A percentile compares a stretch with the other conserved stretches of the same genome.
Evolutionary conservation across 495 filamentous ascomycete species (phyloP).

Genomic region (Neurospora intermedia): DNA sequence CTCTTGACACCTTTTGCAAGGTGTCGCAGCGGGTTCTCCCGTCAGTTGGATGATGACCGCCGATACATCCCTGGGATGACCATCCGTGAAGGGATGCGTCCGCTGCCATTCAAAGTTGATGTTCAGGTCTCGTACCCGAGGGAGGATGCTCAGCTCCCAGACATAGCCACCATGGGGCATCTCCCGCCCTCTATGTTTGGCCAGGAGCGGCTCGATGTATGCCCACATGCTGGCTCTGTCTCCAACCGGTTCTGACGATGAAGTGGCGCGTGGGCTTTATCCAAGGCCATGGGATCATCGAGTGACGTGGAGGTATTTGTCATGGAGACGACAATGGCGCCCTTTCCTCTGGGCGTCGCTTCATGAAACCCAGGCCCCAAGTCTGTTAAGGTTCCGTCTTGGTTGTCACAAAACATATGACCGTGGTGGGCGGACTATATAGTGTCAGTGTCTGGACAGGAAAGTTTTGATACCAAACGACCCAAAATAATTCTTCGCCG

Average conservation of each 20-base stretch:
- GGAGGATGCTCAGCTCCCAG: conserved; percentile 9
- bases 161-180: conserved; percentile 9
- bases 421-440: conserved; percentile 14
- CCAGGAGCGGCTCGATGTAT: conserved; percentile 12
- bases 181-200: conserved; percentile 5
- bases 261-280: neutral
- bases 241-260: neutral
- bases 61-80: conserved; percentile 16
- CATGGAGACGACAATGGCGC: conserved; percentile 10
- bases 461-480: neutral
- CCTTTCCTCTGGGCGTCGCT: neutral
- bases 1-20: conserved; percentile 15
- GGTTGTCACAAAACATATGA: conserved; percentile 22
- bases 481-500: neutral
- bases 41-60: conserved; percentile 22
- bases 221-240: conserved; percentile 9
- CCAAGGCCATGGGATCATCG: neutral
- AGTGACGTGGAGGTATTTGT: neutral
- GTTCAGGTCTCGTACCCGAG: conserved; percentile 12
- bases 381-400: conserved; percentile 25
- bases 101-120: conserved; percentile 11
- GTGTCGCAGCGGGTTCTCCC: conserved; percentile 13
- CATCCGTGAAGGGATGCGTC: conserved; percentile 12
- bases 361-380: conserved; percentile 6
- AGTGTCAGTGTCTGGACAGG: neutral